Percentiles rank a stretch among this genome's conserved stretches.
These are phyloP conservation scores for Serpula lacrymans DNA, from an alignment of 768 basidiomycete species.

Conservation along the genomic window DNA sequence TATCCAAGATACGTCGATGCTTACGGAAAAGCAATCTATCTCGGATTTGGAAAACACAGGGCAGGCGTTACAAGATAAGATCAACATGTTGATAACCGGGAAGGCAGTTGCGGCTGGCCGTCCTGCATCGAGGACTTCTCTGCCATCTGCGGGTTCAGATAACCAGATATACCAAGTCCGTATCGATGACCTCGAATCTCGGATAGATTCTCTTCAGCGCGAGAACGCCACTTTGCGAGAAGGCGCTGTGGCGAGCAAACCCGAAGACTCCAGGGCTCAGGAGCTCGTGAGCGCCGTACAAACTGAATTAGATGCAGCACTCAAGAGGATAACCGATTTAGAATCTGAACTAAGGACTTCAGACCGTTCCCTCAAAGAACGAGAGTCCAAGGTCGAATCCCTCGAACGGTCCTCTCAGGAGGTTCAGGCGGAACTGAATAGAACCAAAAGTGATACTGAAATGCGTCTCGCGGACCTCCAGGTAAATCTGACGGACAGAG, in stretches of 20 bases:
- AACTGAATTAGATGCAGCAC: constrained; percentile 43
- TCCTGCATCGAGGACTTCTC: constrained; percentile 21
- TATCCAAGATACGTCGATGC: constrained; percentile 18
- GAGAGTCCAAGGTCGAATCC: constrained; percentile 40
- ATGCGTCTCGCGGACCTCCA: constrained; percentile 39
- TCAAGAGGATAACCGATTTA: constrained; percentile 36
- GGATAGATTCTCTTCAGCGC: constrained; percentile 61
- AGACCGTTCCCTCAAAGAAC: constrained; percentile 43
- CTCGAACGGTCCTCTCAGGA: constrained; percentile 44
- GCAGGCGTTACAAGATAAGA: constrained; percentile 46
- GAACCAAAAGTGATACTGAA: constrained; percentile 44
- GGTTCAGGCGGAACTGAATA: constrained; percentile 39
- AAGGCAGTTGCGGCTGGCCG: constrained; percentile 18
- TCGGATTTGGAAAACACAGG: constrained; percentile 38
- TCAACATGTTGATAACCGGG: constrained; percentile 39
- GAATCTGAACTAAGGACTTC: constrained; percentile 39
- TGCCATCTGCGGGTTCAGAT: constrained; percentile 39
- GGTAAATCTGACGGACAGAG: constrained; percentile 41
- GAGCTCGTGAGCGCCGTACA: constrained; percentile 29
- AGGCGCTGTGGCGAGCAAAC: constrained; percentile 19
- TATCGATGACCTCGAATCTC: constrained; percentile 19
- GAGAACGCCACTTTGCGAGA: constrained; percentile 63
- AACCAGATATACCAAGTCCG: constrained; percentile 3
- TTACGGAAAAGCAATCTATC: constrained; percentile 5
- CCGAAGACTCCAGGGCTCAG: constrained; percentile 14